Percentiles rank a stretch among this genome's conserved stretches.
phyloP scores from a whole-genome alignment of 2,329 filamentous ascomycete species.

The Botrytis medusae region DNA sequence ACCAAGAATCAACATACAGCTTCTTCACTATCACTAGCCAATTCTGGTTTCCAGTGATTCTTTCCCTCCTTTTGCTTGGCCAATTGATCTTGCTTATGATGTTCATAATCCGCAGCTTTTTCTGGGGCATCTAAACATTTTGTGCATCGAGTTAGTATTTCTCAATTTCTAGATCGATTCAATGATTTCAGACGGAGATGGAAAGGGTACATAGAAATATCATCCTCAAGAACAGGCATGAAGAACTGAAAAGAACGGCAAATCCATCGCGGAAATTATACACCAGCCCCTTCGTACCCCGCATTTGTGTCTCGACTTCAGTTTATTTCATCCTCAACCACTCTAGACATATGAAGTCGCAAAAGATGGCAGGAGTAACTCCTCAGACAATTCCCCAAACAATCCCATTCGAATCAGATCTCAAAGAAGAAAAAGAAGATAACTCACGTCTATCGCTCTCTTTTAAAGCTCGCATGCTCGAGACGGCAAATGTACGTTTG shows the following conservation, averaged over 20 bases:
- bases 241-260: not conserved
- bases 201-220: not conserved
- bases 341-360: not conserved
- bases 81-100: conserved; percentile 61
- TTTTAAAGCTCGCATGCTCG: conserved; percentile 32
- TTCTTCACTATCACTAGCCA: conserved; percentile 79
- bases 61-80: conserved; percentile 68
- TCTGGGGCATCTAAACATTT: conserved; percentile 30
- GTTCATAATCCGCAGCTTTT: conserved; percentile 48
- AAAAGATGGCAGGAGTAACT: not conserved
- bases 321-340: not conserved
- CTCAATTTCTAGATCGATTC: not conserved
- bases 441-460: conserved; percentile 38
- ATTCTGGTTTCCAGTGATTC: conserved; percentile 73
- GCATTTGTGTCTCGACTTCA: too few species aligned
- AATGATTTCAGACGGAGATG: not conserved
- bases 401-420: not conserved
- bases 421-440: conserved; percentile 10
- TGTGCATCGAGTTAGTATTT: not conserved
- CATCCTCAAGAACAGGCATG: fast-evolving
- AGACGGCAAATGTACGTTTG: conserved; percentile 27
- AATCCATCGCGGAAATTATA: not conserved
- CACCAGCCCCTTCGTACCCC: not conserved
- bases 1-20: conserved; percentile 51
- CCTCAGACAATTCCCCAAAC: not conserved